phyloP scores from a whole-genome alignment of 2,329 filamentous ascomycete genomes.

The Scytalidium lignicola region DNA sequence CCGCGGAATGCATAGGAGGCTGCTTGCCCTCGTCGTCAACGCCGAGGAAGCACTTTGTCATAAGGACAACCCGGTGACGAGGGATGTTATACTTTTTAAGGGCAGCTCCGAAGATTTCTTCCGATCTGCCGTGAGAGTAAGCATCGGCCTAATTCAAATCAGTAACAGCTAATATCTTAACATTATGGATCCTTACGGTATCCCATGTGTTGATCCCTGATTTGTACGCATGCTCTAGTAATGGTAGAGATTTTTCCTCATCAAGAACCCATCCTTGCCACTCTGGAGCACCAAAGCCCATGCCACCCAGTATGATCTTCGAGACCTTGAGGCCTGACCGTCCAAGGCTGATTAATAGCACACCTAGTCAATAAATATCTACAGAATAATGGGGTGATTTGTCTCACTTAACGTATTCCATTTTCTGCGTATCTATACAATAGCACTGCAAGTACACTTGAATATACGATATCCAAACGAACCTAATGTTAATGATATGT shows the following conservation, averaged over 20 bases:
- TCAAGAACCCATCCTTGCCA: conserved; percentile 44
- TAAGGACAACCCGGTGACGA: conserved; percentile 57
- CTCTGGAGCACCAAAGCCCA: conserved; percentile 40
- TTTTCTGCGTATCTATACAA: too few species aligned
- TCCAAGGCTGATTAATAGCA: conserved; percentile 29
- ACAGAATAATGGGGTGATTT: too few species aligned
- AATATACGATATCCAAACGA: too few species aligned
- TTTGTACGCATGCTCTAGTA: conserved; percentile 50
- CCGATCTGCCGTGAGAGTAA: conserved; percentile 50
- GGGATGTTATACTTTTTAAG: conserved; percentile 60
- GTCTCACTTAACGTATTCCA: too few species aligned
- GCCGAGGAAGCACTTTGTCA: conserved; percentile 56
- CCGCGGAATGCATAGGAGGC: conserved; percentile 24
- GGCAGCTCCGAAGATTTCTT: conserved; percentile 61
- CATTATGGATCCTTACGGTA: conserved; percentile 33
- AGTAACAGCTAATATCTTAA: not conserved
- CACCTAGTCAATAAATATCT: too few species aligned
- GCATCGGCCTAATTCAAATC: conserved; percentile 14
- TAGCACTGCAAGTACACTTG: too few species aligned
- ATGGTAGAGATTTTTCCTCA: conserved; percentile 40
- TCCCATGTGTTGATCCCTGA: conserved; percentile 48
- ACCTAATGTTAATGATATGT: too few species aligned
- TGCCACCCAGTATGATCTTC: conserved; percentile 44
- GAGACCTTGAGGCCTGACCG: conserved; percentile 48
- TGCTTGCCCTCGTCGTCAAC: conserved; percentile 33